These are phyloP conservation scores for Suillus cothurnatus DNA, from an alignment of 768 basidiomycete genomes.

Conservation along the genomic window DNA sequence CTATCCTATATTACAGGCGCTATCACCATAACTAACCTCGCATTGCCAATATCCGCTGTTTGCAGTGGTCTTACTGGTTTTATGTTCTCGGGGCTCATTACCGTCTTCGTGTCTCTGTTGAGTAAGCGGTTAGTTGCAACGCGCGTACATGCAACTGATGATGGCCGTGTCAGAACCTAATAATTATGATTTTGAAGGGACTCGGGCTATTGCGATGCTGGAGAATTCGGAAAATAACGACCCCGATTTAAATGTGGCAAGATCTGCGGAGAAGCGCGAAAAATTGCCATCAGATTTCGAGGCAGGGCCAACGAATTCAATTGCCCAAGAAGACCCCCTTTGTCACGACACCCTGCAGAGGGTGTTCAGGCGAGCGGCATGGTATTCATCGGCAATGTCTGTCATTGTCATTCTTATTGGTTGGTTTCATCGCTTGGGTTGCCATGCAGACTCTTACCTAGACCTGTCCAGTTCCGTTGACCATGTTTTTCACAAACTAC, in stretches of 20 bases:
- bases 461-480: constrained; percentile 29
- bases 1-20: constrained; percentile 18
- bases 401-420: constrained; percentile 30
- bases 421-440: constrained; percentile 10
- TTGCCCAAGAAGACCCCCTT: constrained; percentile 2
- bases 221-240: constrained; percentile 13
- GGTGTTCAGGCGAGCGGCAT: constrained; percentile 32
- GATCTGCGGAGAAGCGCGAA: constrained; percentile 14
- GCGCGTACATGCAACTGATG: neutral
- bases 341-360: constrained; percentile 18
- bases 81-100: constrained; percentile 33
- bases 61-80: constrained; percentile 37
- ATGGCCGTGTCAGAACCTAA: constrained; percentile 25
- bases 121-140: constrained; percentile 27
- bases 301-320: neutral
- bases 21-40: constrained; percentile 37
- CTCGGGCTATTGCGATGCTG: constrained; percentile 33
- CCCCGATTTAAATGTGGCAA: constrained; percentile 4
- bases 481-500: constrained; percentile 40
- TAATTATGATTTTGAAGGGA: constrained; percentile 37
- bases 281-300: constrained; percentile 1
- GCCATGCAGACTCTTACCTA: neutral
- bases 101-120: constrained; percentile 31
- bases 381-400: constrained; percentile 31
- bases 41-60: constrained; percentile 37